These are phyloP conservation scores for Cercospora zeae-maydis DNA, from an alignment of 2,329 filamentous ascomycete genomes.

Conservation along the genomic window DNA sequence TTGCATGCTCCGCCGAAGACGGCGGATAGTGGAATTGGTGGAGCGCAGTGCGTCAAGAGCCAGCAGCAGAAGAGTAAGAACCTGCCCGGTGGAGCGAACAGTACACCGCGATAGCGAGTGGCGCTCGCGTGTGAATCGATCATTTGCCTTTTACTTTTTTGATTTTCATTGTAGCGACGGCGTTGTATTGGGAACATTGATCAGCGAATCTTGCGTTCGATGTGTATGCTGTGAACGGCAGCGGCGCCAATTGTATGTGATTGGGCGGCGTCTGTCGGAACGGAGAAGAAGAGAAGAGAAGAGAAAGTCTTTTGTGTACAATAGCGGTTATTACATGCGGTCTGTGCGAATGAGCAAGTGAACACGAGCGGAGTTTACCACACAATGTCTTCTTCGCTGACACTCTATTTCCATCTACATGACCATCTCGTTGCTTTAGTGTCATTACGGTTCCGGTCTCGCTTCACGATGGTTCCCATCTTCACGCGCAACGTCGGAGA, in stretches of 20 bases:
- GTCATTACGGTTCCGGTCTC: neutral
- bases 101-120: slow-evolving; percentile 10
- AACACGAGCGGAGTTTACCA: no score
- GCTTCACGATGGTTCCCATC: neutral
- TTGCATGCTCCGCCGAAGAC: slow-evolving; percentile 20
- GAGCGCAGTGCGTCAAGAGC: neutral
- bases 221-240: neutral
- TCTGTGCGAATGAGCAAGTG: neutral
- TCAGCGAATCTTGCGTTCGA: neutral
- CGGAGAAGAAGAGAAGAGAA: neutral
- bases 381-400: neutral
- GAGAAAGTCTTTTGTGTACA: neutral
- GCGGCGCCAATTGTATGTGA: neutral
- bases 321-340: neutral
- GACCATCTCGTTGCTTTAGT: neutral
- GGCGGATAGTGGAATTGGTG: slow-evolving; percentile 11
- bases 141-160: neutral
- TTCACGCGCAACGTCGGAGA: neutral
- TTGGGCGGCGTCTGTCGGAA: neutral
- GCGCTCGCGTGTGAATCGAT: neutral
- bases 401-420: neutral
- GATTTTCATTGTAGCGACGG: neutral
- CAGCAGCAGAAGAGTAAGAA: slow-evolving; percentile 5
- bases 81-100: slow-evolving; percentile 12
- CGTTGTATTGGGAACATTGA: neutral